Evolutionary conservation across 495 filamentous ascomycete genomes (phyloP).

Genomic region (Xylaria curta): DNA sequence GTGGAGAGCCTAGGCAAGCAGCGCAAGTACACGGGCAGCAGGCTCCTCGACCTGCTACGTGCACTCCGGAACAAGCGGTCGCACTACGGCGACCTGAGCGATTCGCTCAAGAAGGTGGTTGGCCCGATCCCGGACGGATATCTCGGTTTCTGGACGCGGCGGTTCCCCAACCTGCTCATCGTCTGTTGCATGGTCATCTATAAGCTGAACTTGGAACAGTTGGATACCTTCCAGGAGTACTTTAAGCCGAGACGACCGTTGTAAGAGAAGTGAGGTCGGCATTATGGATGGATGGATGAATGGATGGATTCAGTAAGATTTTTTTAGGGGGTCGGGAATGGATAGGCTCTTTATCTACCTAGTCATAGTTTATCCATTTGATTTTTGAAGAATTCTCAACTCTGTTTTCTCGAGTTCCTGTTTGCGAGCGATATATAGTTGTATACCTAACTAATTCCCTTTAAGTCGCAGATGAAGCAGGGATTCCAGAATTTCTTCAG

Average conservation of each 20-base stretch:
- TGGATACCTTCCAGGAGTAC: constrained; percentile 80
- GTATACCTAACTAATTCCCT: not conserved
- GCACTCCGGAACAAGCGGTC: constrained; percentile 95
- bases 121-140: constrained; percentile 85
- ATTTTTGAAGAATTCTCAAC: not conserved
- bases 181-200: constrained; percentile 76
- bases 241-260: constrained; percentile 53
- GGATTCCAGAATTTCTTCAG: not conserved
- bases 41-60: constrained; percentile 84
- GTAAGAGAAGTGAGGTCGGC: not conserved
- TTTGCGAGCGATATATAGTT: not conserved
- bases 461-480: not conserved
- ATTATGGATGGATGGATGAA: not conserved
- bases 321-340: not conserved
- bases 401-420: not conserved
- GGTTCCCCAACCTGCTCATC: constrained; percentile 85
- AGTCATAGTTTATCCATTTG: not conserved
- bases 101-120: constrained; percentile 77
- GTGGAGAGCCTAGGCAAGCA: constrained; percentile 90
- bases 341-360: not conserved
- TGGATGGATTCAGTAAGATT: not conserved
- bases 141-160: constrained; percentile 79
- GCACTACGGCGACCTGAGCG: constrained; percentile 91
- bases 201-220: constrained; percentile 66
- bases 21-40: constrained; percentile 86